Evolutionary conservation across 176 grass and related monocot genomes (phyloP).

Genomic region (Alloteropsis semialata): DNA sequence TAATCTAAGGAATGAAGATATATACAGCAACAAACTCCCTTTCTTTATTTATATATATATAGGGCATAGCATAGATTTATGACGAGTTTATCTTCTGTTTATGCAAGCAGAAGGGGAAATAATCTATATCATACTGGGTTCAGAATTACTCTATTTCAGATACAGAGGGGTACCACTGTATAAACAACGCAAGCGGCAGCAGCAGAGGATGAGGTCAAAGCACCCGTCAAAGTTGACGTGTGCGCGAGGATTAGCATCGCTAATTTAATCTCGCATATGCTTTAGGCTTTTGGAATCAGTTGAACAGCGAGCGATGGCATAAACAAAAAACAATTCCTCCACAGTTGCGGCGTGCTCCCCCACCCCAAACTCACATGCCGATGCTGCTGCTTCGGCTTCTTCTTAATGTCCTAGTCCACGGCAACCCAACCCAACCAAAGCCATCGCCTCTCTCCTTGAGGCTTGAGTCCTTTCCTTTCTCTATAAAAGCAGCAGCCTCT

Average conservation of each 20-base stretch:
- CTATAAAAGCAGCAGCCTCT: constrained; percentile 74
- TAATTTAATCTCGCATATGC: constrained; percentile 31
- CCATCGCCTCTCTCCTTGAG: neutral
- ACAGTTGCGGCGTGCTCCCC: constrained; percentile 52
- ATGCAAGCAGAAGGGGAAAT: too few relatives aligned
- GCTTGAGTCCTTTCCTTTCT: neutral
- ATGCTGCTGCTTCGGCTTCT: neutral
- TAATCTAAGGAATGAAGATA: neutral
- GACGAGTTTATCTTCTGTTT: too few relatives aligned
- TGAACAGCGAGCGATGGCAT: neutral
- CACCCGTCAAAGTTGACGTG: constrained; percentile 28
- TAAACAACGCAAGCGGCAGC: too few relatives aligned
- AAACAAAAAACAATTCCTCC: constrained; percentile 49
- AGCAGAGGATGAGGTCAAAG: neutral
- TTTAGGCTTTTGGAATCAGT: constrained; percentile 51
- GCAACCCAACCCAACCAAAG: neutral
- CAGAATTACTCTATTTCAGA: too few relatives aligned
- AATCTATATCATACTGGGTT: too few relatives aligned
- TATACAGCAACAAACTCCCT: neutral
- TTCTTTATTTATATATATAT: too few relatives aligned
- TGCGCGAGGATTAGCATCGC: constrained; percentile 19
- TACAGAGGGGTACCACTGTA: neutral
- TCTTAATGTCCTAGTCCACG: constrained; percentile 30
- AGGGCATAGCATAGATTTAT: neutral
- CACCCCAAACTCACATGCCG: constrained; percentile 18